Evolutionary conservation across 495 filamentous ascomycete genomes (phyloP).

Genomic region (Penicillium nucicola): DNA sequence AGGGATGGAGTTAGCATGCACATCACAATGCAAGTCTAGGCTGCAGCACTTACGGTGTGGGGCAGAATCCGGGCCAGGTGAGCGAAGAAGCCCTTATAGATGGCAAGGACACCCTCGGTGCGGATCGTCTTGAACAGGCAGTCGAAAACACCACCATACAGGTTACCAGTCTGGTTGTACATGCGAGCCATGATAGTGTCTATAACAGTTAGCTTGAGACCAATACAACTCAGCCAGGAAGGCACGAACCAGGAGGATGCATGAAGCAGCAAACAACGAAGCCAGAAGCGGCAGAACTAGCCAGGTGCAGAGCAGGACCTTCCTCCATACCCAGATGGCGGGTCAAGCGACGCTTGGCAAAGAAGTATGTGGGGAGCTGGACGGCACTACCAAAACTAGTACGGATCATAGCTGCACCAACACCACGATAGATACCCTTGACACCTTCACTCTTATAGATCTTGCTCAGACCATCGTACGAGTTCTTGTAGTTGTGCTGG

Average conservation of each 20-base stretch:
- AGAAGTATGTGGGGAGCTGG: constrained; percentile 97
- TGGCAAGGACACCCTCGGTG: constrained; percentile 87
- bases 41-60: constrained; percentile 66
- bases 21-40: background rate
- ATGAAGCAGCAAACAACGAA: constrained; percentile 98
- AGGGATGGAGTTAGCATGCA: constrained; percentile 11
- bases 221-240: background rate
- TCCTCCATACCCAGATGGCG: constrained; percentile 85
- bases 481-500: constrained; percentile 88
- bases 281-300: constrained; percentile 84
- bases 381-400: constrained; percentile 95
- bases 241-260: constrained; percentile 81
- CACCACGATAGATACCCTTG: constrained; percentile 79
- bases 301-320: constrained; percentile 82
- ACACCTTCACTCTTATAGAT: constrained; percentile 79
- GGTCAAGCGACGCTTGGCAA: constrained; percentile 83
- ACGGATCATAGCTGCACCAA: constrained; percentile 92
- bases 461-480: constrained; percentile 73
- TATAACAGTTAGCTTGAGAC: constrained; percentile 30
- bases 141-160: constrained; percentile 90
- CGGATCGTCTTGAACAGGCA: constrained; percentile 86
- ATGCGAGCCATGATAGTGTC: constrained; percentile 98
- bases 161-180: constrained; percentile 98
- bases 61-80: constrained; percentile 92
- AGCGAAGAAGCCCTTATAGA: constrained; percentile 97